Conservation (phyloP, 2,329 filamentous ascomycete species). For the Bipolaris oryzae region DNA sequence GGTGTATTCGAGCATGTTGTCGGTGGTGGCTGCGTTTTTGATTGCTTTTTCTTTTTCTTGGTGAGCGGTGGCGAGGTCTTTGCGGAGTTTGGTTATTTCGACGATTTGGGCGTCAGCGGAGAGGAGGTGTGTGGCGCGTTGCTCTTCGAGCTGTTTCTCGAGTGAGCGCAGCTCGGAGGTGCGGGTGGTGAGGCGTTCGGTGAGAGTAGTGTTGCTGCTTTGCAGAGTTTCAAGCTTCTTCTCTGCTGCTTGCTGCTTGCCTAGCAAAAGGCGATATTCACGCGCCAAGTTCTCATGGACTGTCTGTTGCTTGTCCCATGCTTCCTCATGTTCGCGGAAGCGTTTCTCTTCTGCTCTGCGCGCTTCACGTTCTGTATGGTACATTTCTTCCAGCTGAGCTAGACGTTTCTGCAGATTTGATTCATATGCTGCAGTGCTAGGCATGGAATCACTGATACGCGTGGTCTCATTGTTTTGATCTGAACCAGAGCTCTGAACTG, state of each 20-base stretch:
- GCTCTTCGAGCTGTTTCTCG: constrained; percentile 25
- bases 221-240: constrained; percentile 22
- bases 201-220: constrained; percentile 21
- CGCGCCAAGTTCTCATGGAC: constrained; percentile 33
- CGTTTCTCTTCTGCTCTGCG: constrained; percentile 20
- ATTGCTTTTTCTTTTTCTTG: constrained; percentile 33
- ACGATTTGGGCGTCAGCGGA: constrained; percentile 31
- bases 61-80: constrained; percentile 27
- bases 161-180: constrained; percentile 21
- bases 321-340: constrained; percentile 21
- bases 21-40: constrained; percentile 39
- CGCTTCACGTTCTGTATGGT: constrained; percentile 14
- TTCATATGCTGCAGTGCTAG: constrained; percentile 29
- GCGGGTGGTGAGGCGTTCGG: constrained; percentile 26
- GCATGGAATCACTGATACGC: constrained; percentile 52
- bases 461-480: constrained; percentile 40
- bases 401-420: constrained; percentile 19
- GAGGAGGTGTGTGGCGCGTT: constrained; percentile 22
- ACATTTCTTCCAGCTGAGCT: constrained; percentile 6
- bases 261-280: constrained; percentile 25
- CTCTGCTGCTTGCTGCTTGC: constrained; percentile 24
- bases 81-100: constrained; percentile 32
- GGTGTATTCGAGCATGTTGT: constrained; percentile 61
- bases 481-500: constrained; percentile 2
- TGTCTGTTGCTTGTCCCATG: constrained; percentile 36